A percentile compares a stretch with the other conserved stretches of the same genome.
Evolutionary conservation across 169 alveolate genomes (phyloP).

Genomic region (Theileria annulata): DNA sequence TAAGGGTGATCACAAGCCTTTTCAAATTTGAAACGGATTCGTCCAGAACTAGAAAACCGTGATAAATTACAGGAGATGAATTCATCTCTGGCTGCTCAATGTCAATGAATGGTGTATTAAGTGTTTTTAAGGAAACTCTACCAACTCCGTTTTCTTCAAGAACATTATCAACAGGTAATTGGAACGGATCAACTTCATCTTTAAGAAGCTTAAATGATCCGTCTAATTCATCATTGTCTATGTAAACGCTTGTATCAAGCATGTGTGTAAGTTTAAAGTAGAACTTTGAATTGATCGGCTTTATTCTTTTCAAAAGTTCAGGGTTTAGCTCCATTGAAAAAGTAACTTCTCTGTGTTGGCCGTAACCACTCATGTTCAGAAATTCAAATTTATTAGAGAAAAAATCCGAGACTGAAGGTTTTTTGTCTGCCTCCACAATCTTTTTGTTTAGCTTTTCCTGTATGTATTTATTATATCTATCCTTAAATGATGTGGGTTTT

Average conservation of each 20-base stretch:
- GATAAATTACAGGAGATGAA: conserved; percentile 47
- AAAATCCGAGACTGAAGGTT: neutral
- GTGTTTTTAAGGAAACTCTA: neutral
- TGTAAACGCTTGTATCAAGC: conserved; percentile 40
- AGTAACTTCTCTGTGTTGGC: conserved; percentile 43
- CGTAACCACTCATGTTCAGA: conserved; percentile 34
- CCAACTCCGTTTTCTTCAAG: conserved; percentile 6
- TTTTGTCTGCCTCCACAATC: neutral
- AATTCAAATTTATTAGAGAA: conserved; percentile 7
- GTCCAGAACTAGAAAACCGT: conserved; percentile 53
- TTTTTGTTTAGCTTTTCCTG: neutral
- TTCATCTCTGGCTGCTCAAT: conserved; percentile 50
- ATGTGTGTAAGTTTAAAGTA: conserved; percentile 56
- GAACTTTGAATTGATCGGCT: neutral
- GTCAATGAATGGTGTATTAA: conserved; percentile 48
- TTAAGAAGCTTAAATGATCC: conserved; percentile 8
- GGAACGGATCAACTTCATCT: conserved; percentile 16
- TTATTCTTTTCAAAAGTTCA: conserved; percentile 10
- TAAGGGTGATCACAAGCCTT: conserved; percentile 17
- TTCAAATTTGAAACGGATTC: conserved; percentile 14
- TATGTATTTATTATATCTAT: neutral
- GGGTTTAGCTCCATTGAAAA: conserved; percentile 25
- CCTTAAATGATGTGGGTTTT: neutral
- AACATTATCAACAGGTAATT: neutral
- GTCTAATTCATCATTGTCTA: conserved; percentile 55